Evolutionary conservation across 148 eudicot species (phyloP).

Genomic region (Rhododendron kiyosumense): DNA sequence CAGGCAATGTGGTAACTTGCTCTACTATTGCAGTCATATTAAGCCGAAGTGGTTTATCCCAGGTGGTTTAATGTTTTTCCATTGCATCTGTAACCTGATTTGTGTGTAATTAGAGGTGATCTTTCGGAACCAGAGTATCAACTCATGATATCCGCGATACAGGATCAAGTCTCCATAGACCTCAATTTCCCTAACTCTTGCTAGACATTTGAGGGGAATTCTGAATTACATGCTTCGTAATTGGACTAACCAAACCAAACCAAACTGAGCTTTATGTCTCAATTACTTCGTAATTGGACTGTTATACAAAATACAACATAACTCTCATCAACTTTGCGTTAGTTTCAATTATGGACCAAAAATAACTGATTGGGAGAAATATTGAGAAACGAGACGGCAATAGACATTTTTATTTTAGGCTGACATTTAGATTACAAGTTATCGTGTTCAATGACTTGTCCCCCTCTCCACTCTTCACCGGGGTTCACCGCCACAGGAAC

Average conservation of each 20-base stretch:
- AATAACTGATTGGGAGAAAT: background rate
- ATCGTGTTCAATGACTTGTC: slow-evolving; percentile 84
- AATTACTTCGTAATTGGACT: background rate
- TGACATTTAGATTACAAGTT: slow-evolving; percentile 36
- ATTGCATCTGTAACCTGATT: background rate
- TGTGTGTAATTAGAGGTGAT: background rate
- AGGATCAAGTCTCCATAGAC: background rate
- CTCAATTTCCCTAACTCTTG: no score
- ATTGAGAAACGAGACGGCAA: background rate
- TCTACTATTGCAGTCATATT: background rate
- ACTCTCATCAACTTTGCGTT: background rate
- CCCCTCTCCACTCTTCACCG: slow-evolving; percentile 87
- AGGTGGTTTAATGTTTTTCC: background rate
- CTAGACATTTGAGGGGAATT: no score
- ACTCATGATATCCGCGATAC: background rate
- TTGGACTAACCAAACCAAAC: no score
- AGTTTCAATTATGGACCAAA: background rate
- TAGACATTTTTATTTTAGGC: background rate
- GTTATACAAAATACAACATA: background rate
- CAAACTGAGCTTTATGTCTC: no score
- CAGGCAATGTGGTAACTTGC: background rate
- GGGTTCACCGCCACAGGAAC: slow-evolving; percentile 68
- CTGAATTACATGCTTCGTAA: no score
- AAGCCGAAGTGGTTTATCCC: background rate
- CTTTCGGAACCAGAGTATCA: background rate